These are phyloP conservation scores for Talaromyces islandicus DNA, from an alignment of 2,329 filamentous ascomycete genomes.

Conservation along the genomic window DNA sequence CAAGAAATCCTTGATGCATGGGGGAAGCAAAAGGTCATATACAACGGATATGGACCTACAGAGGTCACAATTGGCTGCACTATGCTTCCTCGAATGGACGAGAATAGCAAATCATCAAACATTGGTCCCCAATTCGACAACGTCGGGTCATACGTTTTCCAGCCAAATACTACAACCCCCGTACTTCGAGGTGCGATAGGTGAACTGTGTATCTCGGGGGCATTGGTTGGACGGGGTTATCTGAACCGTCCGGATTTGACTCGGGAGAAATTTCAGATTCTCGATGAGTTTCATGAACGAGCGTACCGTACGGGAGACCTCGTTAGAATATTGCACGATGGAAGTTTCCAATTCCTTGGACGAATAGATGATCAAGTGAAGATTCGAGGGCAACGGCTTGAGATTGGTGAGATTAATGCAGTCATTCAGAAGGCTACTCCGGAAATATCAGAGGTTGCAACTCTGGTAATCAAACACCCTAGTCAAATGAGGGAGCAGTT, in stretches of 20 bases:
- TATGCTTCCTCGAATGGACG: conserved; percentile 75
- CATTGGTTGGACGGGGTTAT: conserved; percentile 84
- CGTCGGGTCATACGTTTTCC: conserved; percentile 75
- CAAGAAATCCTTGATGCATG: conserved; percentile 84
- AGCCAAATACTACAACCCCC: conserved; percentile 61
- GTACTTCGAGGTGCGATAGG: conserved; percentile 75
- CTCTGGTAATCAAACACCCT: conserved; percentile 66
- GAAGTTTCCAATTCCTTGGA: conserved; percentile 80
- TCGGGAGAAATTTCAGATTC: conserved; percentile 63
- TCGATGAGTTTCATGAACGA: conserved; percentile 52
- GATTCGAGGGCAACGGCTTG: conserved; percentile 78
- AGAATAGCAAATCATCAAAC: conserved; percentile 74
- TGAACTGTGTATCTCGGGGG: conserved; percentile 82
- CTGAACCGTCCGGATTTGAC: conserved; percentile 76
- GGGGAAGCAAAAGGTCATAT: conserved; percentile 74
- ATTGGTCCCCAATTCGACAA: conserved; percentile 85
- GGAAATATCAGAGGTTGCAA: conserved; percentile 63
- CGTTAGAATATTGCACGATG: conserved; percentile 72
- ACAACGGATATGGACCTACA: conserved; percentile 89
- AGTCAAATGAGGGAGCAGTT: conserved; percentile 75
- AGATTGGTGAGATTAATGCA: conserved; percentile 87
- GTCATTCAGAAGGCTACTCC: conserved; percentile 60
- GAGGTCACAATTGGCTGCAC: conserved; percentile 91
- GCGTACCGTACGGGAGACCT: conserved; percentile 88
- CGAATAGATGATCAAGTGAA: conserved; percentile 90